A percentile compares a stretch with the other conserved stretches of the same genome.
These are phyloP conservation scores for Xylariaceae sp. DNA, from an alignment of 2,329 filamentous ascomycete genomes.

Conservation along the genomic window DNA sequence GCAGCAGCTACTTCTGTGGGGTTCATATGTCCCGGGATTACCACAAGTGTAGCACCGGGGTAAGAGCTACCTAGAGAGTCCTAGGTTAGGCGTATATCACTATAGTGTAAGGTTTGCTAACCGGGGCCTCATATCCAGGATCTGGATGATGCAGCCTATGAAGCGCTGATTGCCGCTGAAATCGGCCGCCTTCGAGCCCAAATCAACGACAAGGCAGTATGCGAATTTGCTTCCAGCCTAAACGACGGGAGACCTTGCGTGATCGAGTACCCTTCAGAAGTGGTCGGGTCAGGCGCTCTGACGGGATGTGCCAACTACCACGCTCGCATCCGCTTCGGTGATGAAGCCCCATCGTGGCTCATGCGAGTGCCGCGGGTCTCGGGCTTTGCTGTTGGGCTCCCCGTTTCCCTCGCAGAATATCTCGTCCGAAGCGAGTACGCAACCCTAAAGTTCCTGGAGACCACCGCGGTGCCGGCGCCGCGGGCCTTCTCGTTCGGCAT, in stretches of 20 bases:
- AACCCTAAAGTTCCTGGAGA: conserved; percentile 30
- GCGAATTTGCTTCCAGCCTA: conserved; percentile 17
- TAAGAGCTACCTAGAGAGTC: no score
- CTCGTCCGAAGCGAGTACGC: conserved; percentile 30
- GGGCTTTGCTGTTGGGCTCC: conserved; percentile 19
- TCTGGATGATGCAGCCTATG: no score
- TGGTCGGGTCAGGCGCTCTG: conserved; percentile 13
- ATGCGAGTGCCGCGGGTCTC: conserved; percentile 22
- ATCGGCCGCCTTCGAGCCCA: conserved; percentile 13
- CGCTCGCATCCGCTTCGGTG: conserved; percentile 22
- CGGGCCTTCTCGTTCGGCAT: conserved; percentile 23
- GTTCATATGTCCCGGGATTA: no score
- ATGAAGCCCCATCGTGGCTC: conserved; percentile 23
- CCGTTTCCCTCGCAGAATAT: conserved; percentile 21
- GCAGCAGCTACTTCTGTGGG: no score
- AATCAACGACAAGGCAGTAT: conserved; percentile 20
- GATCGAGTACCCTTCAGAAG: conserved; percentile 12
- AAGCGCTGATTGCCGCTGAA: no score
- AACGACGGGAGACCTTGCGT: conserved; percentile 14
- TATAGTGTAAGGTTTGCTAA: no score
- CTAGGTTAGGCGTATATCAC: no score
- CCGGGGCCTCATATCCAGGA: no score
- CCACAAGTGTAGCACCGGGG: no score
- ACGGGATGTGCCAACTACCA: conserved; percentile 26
- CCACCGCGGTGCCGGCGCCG: conserved; percentile 23